Base-by-base conservation (phyloP, 148 eudicot genomes). In the Vaccinium myrtillus region DNA sequence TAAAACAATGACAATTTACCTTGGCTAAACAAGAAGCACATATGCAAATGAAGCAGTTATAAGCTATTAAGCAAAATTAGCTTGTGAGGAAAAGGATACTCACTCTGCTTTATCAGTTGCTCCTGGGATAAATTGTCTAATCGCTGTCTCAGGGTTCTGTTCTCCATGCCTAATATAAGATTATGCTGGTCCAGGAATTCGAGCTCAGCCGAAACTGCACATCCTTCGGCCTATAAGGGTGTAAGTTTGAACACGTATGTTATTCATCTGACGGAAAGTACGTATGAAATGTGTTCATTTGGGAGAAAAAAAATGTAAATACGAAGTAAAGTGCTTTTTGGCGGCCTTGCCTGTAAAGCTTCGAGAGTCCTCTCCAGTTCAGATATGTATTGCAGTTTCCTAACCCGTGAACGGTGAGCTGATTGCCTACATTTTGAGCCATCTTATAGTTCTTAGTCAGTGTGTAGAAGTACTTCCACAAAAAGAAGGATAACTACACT, bases 361-460 rank as follows among this genome's bases (percentile, higher is more conserved):
- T 96, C 97, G 53, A 96, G 93, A 85, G 91, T 93, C 85, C 92
- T 94, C 87, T 96, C 99, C 82, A 96, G 91, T 88, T 94, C 99
- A 86, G 96, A 95, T 58, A 96, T 96, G 92, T 96, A 93, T 88
- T 94, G 99, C 84, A 96, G 98, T 84, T 96, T 96, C 81, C 98
- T 88, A 73, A 94, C 98, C 71, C 98, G 90, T 46, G 99, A 96
- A 74, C 99, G 94, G 79, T 96, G 98, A 84, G 99, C 99, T 87
- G 92, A 96, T 91, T 96, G 97, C 91, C 99, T 96, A 91, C 82
- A 92, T 82, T 27, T 82, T 18, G 76, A n/a, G 83, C 49, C 73
- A 85, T 67, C 25, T 55, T 11, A 74, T 25, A 80, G 81, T 4
- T 79, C 56, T 51, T 27, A 69, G 8, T 11, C 13, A 69, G 18